A percentile compares a stretch with the other conserved stretches of the same genome.
Evolutionary conservation across 139 green algal genomes (phyloP).

Genomic region (Spirogloea muscicola): DNA sequence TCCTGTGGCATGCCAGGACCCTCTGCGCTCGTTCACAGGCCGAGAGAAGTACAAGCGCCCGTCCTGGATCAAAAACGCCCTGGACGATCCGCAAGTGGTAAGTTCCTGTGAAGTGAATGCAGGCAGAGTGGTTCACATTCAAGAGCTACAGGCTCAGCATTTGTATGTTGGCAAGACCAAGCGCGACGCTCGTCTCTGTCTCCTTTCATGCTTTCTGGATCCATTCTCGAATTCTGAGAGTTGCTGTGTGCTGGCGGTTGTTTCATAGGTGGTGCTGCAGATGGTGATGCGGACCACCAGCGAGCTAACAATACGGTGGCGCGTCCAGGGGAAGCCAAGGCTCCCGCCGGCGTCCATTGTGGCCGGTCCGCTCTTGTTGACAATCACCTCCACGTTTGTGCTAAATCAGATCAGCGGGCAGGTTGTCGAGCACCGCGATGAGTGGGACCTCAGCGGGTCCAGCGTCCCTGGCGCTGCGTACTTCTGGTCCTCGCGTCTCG

Average conservation of each 20-base stretch:
- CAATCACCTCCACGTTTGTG: conserved; percentile 19
- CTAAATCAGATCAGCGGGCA: conserved; percentile 47
- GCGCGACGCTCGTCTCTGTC: too few species aligned
- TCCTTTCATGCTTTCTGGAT: too few species aligned
- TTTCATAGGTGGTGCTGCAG: conserved; percentile 23
- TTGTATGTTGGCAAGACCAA: too few species aligned
- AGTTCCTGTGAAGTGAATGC: too few species aligned
- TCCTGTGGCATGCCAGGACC: too few species aligned
- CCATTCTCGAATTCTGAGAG: too few species aligned
- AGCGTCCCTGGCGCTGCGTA: conserved; percentile 5
- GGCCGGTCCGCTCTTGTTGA: neutral
- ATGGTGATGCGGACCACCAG: conserved; percentile 37
- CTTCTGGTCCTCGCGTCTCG: conserved; percentile 32
- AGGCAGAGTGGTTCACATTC: too few species aligned
- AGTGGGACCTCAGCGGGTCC: conserved; percentile 36
- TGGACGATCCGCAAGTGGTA: conserved; percentile 35
- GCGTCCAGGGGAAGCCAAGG: neutral
- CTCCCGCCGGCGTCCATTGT: conserved; percentile 5
- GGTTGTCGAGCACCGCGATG: conserved; percentile 27
- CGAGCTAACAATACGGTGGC: conserved; percentile 26
- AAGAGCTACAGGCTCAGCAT: too few species aligned
- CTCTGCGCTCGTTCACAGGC: conserved; percentile 36
- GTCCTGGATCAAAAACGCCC: conserved; percentile 19
- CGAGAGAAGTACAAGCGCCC: conserved; percentile 38
- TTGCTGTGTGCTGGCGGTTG: too few species aligned